A percentile compares a stretch with the other conserved stretches of the same genome.
phyloP scores from a whole-genome alignment of 1,284 basidiomycete species.

The Salmacisia buchloeana region DNA sequence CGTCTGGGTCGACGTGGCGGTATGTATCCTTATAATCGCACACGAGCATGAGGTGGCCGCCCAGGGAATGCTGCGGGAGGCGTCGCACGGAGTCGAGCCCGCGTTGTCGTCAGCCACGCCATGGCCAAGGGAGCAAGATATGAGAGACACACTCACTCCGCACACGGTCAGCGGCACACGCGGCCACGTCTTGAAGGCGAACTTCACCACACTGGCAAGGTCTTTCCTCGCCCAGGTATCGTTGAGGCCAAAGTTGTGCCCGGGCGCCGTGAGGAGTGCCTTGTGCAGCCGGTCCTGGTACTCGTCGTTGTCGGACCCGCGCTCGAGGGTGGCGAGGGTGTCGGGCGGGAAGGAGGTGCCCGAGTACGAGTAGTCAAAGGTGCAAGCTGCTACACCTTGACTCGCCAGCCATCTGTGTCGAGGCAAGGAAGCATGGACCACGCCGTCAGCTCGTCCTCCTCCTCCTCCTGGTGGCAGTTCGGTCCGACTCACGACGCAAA shows the following conservation, averaged over 20 bases:
- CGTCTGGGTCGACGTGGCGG: constrained; percentile 3
- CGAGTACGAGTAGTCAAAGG: constrained; percentile 36
- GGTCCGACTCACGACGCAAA: constrained; percentile 13
- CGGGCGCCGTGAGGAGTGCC: constrained; percentile 23
- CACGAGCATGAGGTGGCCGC: constrained; percentile 27
- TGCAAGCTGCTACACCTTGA: constrained; percentile 31
- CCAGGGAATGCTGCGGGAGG: constrained; percentile 13
- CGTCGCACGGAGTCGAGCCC: too few relatives aligned
- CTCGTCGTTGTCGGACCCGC: constrained; percentile 12
- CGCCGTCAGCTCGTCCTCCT: background rate
- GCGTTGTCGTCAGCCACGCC: too few relatives aligned
- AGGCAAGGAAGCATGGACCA: background rate
- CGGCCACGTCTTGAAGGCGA: constrained; percentile 23
- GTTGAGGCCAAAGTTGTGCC: constrained; percentile 23
- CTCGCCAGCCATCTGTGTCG: constrained; percentile 18
- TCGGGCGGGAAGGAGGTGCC: constrained; percentile 32
- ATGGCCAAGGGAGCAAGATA: too few relatives aligned
- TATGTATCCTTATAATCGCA: background rate
- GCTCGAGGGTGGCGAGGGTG: constrained; percentile 20
- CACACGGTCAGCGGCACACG: constrained; percentile 24
- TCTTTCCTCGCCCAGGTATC: constrained; percentile 34
- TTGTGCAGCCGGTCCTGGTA: constrained; percentile 28
- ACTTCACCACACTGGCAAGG: constrained; percentile 25
- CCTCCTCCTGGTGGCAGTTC: background rate
- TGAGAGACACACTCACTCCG: constrained; percentile 28